Conservation (phyloP, 345 rosid species). For the Nephelium lappaceum region DNA sequence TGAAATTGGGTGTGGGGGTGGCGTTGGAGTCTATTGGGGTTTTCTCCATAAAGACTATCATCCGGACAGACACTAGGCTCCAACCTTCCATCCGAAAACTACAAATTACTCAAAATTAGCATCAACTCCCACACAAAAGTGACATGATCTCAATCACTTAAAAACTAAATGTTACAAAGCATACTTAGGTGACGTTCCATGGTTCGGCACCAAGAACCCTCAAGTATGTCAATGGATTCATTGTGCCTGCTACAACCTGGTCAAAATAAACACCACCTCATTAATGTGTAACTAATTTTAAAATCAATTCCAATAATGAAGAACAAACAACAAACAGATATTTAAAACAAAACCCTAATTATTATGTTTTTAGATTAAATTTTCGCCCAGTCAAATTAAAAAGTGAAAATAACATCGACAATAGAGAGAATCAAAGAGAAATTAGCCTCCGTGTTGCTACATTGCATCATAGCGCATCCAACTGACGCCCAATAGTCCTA, state of each 20-base stretch:
- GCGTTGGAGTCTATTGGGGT: conserved; percentile 94
- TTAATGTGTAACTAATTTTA: neutral
- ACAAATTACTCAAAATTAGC: conserved; percentile 24
- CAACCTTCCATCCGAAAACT: conserved; percentile 46
- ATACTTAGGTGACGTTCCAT: conserved; percentile 90
- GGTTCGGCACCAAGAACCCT: conserved; percentile 99
- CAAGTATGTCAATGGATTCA: conserved; percentile 92
- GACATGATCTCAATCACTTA: neutral
- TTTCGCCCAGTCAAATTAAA: neutral
- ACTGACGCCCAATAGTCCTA: conserved; percentile 98
- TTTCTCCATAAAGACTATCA: conserved; percentile 96
- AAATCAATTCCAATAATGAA: neutral
- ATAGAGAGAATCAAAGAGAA: neutral
- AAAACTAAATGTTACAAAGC: neutral
- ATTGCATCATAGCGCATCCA: conserved; percentile 96
- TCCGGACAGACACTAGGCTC: conserved; percentile 96
- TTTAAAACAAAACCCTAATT: neutral
- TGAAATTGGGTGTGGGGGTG: conserved; percentile 99
- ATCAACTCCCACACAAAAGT: neutral
- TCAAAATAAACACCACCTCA: conserved; percentile 21
- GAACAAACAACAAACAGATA: neutral
- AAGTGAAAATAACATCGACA: neutral
- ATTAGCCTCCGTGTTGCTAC: conserved; percentile 90
- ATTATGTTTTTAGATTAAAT: neutral
- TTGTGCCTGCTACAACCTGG: conserved; percentile 97